Percentiles rank a stretch among this genome's conserved stretches.
These are phyloP conservation scores for Solanum verrucosum DNA, from an alignment of 257 asterid species.

Conservation along the genomic window DNA sequence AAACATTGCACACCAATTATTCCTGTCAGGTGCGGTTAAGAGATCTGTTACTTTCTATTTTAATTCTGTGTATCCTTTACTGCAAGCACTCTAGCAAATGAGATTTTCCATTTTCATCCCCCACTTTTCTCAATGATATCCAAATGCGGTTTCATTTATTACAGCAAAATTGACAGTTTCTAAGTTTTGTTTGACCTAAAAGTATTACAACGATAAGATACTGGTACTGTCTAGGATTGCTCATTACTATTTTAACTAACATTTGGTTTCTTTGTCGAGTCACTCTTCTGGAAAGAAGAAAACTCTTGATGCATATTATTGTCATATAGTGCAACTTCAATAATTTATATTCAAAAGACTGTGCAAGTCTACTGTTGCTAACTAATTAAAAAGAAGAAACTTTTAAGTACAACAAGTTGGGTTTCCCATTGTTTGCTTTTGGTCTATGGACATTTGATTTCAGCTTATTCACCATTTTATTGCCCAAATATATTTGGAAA, in stretches of 20 bases:
- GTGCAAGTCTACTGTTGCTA: neutral
- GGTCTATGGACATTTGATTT: neutral
- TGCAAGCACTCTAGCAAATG: neutral
- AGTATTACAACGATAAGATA: neutral
- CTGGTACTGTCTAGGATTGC: neutral
- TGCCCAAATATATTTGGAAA: neutral
- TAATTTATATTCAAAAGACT: neutral
- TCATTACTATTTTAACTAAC: neutral
- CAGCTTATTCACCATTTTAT: neutral
- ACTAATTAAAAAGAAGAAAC: neutral
- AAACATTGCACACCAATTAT: conserved; percentile 82
- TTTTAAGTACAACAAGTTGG: neutral
- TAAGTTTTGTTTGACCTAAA: neutral
- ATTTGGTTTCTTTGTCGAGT: neutral
- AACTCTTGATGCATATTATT: neutral
- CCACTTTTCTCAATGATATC: neutral
- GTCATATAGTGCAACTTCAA: neutral
- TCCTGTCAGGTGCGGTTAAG: conserved; percentile 60
- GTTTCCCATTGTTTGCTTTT: neutral
- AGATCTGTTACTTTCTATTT: neutral
- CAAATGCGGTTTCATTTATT: neutral
- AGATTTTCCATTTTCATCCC: neutral
- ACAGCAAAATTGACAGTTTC: neutral
- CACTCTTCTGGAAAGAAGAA: neutral
- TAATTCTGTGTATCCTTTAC: neutral